These are phyloP conservation scores for Solanum tarijense DNA, from an alignment of 257 asterid species.

Conservation along the genomic window DNA sequence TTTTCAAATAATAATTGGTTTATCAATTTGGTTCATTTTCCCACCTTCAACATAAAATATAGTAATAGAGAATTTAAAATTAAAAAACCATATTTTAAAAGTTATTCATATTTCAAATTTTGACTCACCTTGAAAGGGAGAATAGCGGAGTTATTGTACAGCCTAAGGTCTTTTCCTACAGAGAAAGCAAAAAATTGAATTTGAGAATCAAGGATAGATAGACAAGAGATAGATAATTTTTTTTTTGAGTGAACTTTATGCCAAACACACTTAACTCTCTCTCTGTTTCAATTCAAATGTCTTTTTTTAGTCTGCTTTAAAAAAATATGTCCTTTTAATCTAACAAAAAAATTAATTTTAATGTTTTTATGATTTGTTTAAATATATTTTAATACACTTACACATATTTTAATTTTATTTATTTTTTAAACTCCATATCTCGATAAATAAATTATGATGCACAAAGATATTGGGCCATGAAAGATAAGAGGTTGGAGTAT, in stretches of 20 bases:
- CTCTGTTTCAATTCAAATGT: neutral
- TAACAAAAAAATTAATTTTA: too few relatives aligned
- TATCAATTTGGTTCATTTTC: neutral
- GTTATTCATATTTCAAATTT: neutral
- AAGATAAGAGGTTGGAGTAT: neutral
- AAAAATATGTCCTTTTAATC: neutral
- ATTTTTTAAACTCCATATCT: neutral
- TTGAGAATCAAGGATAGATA: too few relatives aligned
- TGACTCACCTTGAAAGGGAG: neutral
- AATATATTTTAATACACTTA: too few relatives aligned
- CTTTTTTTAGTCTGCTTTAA: too few relatives aligned
- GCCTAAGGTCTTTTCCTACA: too few relatives aligned
- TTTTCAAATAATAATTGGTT: neutral
- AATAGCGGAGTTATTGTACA: too few relatives aligned
- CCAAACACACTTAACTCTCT: neutral
- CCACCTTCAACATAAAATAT: neutral
- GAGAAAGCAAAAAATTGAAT: too few relatives aligned
- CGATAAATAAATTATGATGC: neutral
- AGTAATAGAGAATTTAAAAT: neutral
- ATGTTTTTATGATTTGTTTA: too few relatives aligned
- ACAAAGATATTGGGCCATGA: neutral
- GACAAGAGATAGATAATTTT: too few relatives aligned
- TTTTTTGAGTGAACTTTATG: neutral
- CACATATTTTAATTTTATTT: too few relatives aligned
- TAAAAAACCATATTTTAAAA: neutral